Evolutionary conservation across 2,329 filamentous ascomycete genomes (phyloP).

Genomic region (Tolypocladium endophyticum): DNA sequence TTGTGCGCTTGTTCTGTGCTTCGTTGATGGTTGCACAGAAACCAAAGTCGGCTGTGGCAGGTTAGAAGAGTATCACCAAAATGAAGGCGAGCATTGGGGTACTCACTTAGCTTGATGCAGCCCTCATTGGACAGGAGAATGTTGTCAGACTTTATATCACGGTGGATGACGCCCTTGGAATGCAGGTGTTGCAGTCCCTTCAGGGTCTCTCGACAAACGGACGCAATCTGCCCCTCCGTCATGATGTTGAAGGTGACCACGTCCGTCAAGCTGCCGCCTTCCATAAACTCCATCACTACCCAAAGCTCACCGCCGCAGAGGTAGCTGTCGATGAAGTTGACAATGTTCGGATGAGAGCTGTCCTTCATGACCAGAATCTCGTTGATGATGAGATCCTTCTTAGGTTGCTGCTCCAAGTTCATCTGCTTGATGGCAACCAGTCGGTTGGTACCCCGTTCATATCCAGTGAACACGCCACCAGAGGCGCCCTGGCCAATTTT

Average conservation of each 20-base stretch:
- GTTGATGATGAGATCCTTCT: conserved; percentile 98
- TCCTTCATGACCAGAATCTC: conserved; percentile 99
- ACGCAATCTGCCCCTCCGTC: conserved; percentile 94
- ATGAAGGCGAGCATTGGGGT: not conserved
- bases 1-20: conserved; percentile 91
- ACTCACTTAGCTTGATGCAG: conserved; percentile 92
- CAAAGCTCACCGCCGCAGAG: conserved; percentile 82
- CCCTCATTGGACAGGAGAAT: conserved; percentile 88
- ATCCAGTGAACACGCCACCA: conserved; percentile 87
- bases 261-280: conserved; percentile 92
- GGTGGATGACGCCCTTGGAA: conserved; percentile 95
- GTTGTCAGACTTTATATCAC: conserved; percentile 99
- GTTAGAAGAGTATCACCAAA: conserved; percentile 9
- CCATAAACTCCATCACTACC: conserved; percentile 99
- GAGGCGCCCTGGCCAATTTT: conserved; percentile 98
- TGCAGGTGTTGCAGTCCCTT: conserved; percentile 90
- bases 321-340: conserved; percentile 98
- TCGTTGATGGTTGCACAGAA: conserved; percentile 99
- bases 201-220: conserved; percentile 87
- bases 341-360: conserved; percentile 95
- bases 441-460: conserved; percentile 72
- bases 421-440: conserved; percentile 99
- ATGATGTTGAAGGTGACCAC: conserved; percentile 99
- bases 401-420: conserved; percentile 96
- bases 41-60: conserved; percentile 73